These are phyloP conservation scores for Iodosphaeria phyllophila DNA, from an alignment of 2,329 filamentous ascomycete species.

Conservation along the genomic window DNA sequence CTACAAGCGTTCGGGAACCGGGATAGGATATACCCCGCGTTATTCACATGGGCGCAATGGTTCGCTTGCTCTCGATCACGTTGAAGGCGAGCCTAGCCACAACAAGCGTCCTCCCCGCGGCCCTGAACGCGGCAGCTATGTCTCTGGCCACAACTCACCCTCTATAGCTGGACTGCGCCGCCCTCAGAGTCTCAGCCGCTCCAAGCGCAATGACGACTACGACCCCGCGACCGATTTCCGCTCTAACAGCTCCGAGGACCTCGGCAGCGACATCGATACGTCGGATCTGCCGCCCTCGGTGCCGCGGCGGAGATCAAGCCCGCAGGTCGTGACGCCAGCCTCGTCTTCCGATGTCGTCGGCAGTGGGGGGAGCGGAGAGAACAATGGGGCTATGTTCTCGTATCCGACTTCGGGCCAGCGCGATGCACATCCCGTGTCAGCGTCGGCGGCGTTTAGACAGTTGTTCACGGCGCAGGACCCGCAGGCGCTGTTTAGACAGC, in stretches of 20 bases:
- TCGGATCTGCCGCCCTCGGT: conserved; percentile 48
- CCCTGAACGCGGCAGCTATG: conserved; percentile 25
- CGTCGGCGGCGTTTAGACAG: conserved; percentile 59
- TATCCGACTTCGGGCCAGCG: conserved; percentile 16
- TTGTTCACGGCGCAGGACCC: conserved; percentile 77
- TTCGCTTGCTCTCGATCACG: conserved; percentile 36
- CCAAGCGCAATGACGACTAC: conserved; percentile 39
- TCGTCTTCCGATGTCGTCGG: too few relatives aligned
- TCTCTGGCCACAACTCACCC: conserved; percentile 33
- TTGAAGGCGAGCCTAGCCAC: conserved; percentile 23
- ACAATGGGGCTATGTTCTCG: conserved; percentile 14
- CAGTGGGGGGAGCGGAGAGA: conserved; percentile 7
- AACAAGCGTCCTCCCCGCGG: conserved; percentile 8
- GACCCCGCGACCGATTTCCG: too few relatives aligned
- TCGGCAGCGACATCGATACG: conserved; percentile 45
- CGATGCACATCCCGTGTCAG: conserved; percentile 35
- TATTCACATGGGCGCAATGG: conserved; percentile 38
- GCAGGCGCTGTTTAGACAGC: conserved; percentile 70
- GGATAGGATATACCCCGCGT: conserved; percentile 60
- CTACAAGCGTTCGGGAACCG: conserved; percentile 60
- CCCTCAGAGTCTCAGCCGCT: conserved; percentile 31
- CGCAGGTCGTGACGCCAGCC: conserved; percentile 17
- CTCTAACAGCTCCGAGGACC: conserved; percentile 31
- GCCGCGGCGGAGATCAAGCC: conserved; percentile 19
- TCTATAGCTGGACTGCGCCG: conserved; percentile 21